phyloP scores from a whole-genome alignment of 129 eudicot genomes.

The Helianthus annuus region HanXRQr2.0-SUNRISE NC_035440.2:2096295-2096794 shows the following conservation, averaged over 20 bases:
- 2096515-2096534: slow-evolving; percentile 41
- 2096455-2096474: neutral
- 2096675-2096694: slow-evolving; percentile 6
- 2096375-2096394: too few relatives aligned
- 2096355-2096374: too few relatives aligned
- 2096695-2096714: neutral
- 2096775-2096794: too few relatives aligned
- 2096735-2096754: neutral
- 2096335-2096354: too few relatives aligned
- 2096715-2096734: neutral
- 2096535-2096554: slow-evolving; percentile 48
- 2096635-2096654: slow-evolving; percentile 31
- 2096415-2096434: neutral
- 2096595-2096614: slow-evolving; percentile 21
- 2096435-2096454: neutral
- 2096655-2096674: slow-evolving; percentile 29
- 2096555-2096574: slow-evolving; percentile 18
- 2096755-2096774: too few relatives aligned
- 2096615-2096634: slow-evolving; percentile 26
- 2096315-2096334: too few relatives aligned
- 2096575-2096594: slow-evolving; percentile 12
- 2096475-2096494: slow-evolving; percentile 23
- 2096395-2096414: too few relatives aligned
- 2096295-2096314: too few relatives aligned
- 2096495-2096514: slow-evolving; percentile 30